Conservation (phyloP, 306 rosid genomes). For the Sicyos baderoa region DNA sequence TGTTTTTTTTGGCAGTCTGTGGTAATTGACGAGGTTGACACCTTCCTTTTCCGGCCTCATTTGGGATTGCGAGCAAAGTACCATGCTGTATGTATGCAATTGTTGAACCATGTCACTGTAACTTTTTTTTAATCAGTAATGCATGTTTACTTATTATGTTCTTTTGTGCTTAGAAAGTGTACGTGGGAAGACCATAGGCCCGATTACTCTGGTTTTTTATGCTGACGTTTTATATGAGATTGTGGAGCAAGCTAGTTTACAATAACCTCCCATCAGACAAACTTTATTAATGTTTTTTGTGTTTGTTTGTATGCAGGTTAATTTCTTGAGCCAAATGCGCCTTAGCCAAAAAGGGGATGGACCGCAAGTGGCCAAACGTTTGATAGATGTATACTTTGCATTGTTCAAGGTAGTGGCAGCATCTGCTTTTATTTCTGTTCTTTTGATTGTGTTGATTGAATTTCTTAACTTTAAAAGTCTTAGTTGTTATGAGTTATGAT, state of each 20-base stretch:
- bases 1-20: conserved; percentile 46
- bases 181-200: no score
- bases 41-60: conserved; percentile 89
- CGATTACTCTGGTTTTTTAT: no score
- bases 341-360: conserved; percentile 77
- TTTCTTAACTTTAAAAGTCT: no score
- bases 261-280: no score
- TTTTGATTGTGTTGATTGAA: not conserved
- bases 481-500: no score
- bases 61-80: conserved; percentile 74
- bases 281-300: not conserved
- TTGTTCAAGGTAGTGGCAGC: conserved; percentile 72
- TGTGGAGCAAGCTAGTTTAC: no score
- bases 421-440: conserved; percentile 7
- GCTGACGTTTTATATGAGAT: no score
- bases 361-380: conserved; percentile 86
- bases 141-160: no score
- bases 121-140: no score
- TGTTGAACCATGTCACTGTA: no score
- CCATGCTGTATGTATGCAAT: conserved; percentile 59
- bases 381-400: conserved; percentile 80
- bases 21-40: conserved; percentile 86
- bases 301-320: conserved; percentile 44
- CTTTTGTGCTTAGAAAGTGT: no score
- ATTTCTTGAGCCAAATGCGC: conserved; percentile 85